Percentiles rank a stretch among this genome's conserved stretches.
Conservation (phyloP, 495 filamentous ascomycete species). For the Lasiosphaeria ovina region DNA sequence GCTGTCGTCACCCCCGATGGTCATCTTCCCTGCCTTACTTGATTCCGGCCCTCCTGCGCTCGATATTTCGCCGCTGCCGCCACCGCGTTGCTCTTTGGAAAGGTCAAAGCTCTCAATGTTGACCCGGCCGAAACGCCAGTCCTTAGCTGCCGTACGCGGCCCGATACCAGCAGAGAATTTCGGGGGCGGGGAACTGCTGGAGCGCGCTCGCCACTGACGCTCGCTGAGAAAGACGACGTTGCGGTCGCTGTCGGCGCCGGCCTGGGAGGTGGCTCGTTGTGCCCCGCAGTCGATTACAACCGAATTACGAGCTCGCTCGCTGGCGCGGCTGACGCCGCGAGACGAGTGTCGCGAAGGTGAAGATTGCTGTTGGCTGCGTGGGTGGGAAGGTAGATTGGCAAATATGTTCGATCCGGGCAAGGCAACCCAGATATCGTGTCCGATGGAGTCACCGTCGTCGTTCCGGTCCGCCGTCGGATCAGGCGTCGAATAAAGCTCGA, state of each 20-base stretch:
- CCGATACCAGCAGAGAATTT: conserved; percentile 35
- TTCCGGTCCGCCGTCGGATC: conserved; percentile 28
- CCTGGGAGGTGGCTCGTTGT: conserved; percentile 26
- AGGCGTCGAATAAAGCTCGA: conserved; percentile 71
- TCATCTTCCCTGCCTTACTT: conserved; percentile 5
- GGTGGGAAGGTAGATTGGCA: conserved; percentile 45
- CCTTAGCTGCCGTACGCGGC: conserved; percentile 37
- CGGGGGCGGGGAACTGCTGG: conserved; percentile 27
- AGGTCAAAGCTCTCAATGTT: conserved; percentile 46
- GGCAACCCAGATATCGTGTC: conserved; percentile 39
- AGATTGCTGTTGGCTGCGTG: conserved; percentile 14
- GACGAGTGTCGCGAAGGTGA: not conserved
- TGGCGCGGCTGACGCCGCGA: not conserved
- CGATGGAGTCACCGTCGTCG: conserved; percentile 10
- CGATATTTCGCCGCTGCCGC: conserved; percentile 7
- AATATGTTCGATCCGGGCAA: conserved; percentile 39
- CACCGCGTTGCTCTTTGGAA: conserved; percentile 16
- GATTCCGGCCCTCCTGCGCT: not conserved
- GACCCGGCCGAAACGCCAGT: conserved; percentile 49
- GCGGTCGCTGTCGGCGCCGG: conserved; percentile 15
- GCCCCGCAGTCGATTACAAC: conserved; percentile 47
- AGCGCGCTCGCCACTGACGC: conserved; percentile 31
- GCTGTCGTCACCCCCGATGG: not conserved
- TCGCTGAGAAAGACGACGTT: conserved; percentile 31
- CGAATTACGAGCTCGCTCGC: not conserved